phyloP scores from a whole-genome alignment of 306 rosid genomes.

The Gastrolobium villosum region DNA sequence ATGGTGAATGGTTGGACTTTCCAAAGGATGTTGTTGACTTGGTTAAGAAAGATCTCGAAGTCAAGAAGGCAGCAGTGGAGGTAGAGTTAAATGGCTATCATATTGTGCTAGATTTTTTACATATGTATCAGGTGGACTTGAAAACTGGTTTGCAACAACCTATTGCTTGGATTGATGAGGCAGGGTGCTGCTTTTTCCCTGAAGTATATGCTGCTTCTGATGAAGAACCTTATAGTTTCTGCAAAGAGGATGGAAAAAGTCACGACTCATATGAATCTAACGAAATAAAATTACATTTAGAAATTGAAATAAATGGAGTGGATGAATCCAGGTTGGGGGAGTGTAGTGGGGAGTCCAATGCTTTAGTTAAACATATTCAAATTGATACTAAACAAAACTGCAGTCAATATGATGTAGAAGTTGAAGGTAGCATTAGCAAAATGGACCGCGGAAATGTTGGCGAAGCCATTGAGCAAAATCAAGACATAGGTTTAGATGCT shows the following conservation, averaged over 20 bases:
- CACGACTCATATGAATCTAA: conserved; percentile 51
- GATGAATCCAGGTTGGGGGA: conserved; percentile 61
- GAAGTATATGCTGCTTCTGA: conserved; percentile 61
- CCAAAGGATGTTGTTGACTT: conserved; percentile 68
- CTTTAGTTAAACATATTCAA: conserved; percentile 53
- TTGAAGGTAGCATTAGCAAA: conserved; percentile 69
- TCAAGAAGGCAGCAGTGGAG: conserved; percentile 73
- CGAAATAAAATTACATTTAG: conserved; percentile 78
- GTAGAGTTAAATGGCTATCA: conserved; percentile 66
- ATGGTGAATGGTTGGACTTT: conserved; percentile 79
- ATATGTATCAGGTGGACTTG: conserved; percentile 80
- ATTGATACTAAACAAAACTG: conserved; percentile 55
- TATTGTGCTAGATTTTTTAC: conserved; percentile 82
- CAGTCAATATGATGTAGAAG: conserved; percentile 55
- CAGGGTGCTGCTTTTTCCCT: conserved; percentile 88
- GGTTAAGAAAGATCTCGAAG: conserved; percentile 68
- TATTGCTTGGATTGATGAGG: conserved; percentile 94
- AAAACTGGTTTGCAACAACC: conserved; percentile 72
- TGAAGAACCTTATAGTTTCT: conserved; percentile 46
- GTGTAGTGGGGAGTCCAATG: conserved; percentile 88
- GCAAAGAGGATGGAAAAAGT: conserved; percentile 44
- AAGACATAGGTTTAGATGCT: conserved; percentile 49
- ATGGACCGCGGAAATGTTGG: conserved; percentile 50
- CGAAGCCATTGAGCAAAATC: conserved; percentile 50
- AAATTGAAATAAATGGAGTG: conserved; percentile 78